These are phyloP conservation scores for Saturnispora serradocipensis DNA, from an alignment of 805 yeast species.

Conservation along the genomic window DNA sequence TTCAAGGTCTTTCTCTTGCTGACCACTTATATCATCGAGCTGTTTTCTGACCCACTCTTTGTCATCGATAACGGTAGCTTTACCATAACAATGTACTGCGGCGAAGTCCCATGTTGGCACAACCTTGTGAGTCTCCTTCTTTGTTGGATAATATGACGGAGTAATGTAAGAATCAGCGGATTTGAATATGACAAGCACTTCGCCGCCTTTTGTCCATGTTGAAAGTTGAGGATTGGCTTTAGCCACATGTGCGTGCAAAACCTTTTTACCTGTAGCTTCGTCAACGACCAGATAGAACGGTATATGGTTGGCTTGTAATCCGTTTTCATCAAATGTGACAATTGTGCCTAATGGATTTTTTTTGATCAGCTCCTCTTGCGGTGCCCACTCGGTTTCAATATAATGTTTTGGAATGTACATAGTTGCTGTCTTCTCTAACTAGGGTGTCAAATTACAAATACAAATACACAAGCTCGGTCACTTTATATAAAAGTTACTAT, in stretches of 20 bases:
- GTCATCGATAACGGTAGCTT: slow-evolving; percentile 34
- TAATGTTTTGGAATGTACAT: too few relatives aligned
- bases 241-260: too few relatives aligned
- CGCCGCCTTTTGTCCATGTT: slow-evolving; percentile 18
- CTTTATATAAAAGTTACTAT: too few relatives aligned
- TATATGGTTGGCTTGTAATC: slow-evolving; percentile 44
- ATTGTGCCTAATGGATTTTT: slow-evolving; percentile 46
- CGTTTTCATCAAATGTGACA: slow-evolving; percentile 31
- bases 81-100: slow-evolving; percentile 47
- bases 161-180: slow-evolving; percentile 43
- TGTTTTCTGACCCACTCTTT: slow-evolving; percentile 39
- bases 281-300: slow-evolving; percentile 40
- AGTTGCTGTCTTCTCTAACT: too few relatives aligned
- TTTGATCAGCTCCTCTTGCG: slow-evolving; percentile 34
- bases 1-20: slow-evolving; percentile 35
- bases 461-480: too few relatives aligned
- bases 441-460: too few relatives aligned
- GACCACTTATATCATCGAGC: slow-evolving; percentile 35
- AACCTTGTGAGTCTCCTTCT: slow-evolving; percentile 45
- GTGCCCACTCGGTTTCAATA: slow-evolving; percentile 25
- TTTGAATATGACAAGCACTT: slow-evolving; percentile 44
- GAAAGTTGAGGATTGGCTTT: too few relatives aligned
- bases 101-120: slow-evolving; percentile 71
- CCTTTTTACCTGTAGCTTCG: slow-evolving; percentile 7
- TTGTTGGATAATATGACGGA: slow-evolving; percentile 51